Base-by-base conservation (phyloP, 2,329 filamentous ascomycete species). In the Dactylellina cionopaga region DNA sequence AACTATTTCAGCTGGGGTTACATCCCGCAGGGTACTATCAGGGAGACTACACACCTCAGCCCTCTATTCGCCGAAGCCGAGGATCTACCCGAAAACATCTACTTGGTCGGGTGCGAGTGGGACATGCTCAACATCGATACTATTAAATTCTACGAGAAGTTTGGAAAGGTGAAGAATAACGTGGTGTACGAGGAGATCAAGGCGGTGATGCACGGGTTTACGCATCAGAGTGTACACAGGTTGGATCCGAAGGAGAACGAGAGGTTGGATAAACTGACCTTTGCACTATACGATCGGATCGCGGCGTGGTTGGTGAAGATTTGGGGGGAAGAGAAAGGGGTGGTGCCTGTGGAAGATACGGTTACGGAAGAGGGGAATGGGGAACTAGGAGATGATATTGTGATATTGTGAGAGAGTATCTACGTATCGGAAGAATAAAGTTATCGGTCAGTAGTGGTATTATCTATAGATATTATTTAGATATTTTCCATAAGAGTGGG, bases 1-100 rank as follows among this genome's bases (percentile, higher is more conserved):
- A 37, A 71, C 31, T 49, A 54, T n/a, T 77, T 77, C 49, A 64
- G 75, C 39, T 78, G 69, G 55, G 76, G 68, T 9, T 77, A 78
- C 65, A 46, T 78, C 25, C 66, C 74, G 3, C 15, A 35, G 4
- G 74, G 76, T n/a, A 74, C 75, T n/a, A 69, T 78, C 63, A 58
- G 76, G 13, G 73, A 70, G 51, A 71, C 78, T 55, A 75, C 77
- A 2, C 55, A 72, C 7, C 52, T 78, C 6, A 78, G 75, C 47
- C 69, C 74, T 5, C 25, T 66, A n/a, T 78, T 72, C 49, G 76
- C 75, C 10, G 31, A 58, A 9, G 65, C 39, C 31, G 74, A 77
- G 13, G 60, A 75, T 52, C 52, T 78, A 7, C 77, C 77, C 7
- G 51, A 70, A 25, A 75, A 74, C 58, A 72, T 77, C n/a, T 77